These are phyloP conservation scores for Leishmania tropica DNA, from an alignment of 208 protist genomes.

Conservation along the genomic window DNA sequence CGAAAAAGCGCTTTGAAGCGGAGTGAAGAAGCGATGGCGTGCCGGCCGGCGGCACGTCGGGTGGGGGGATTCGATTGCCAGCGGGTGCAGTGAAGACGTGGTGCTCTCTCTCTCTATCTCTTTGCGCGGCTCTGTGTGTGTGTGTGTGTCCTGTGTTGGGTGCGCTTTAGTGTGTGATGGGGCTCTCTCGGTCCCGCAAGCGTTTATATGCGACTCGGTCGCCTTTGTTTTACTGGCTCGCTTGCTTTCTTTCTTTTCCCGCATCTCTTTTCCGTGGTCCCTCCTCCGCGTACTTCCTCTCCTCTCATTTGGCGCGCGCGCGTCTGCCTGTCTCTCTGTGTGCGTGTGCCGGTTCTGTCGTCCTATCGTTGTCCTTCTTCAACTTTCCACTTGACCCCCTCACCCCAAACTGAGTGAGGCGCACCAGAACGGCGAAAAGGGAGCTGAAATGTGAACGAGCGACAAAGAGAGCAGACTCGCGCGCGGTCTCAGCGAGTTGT, in stretches of 20 bases:
- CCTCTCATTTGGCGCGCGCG: neutral
- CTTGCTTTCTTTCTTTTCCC: too few species aligned
- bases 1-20: too few species aligned
- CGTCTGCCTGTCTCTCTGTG: neutral
- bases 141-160: neutral
- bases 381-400: neutral
- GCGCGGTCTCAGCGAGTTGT: too few species aligned
- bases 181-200: neutral
- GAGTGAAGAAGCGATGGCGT: neutral
- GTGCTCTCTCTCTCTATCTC: neutral
- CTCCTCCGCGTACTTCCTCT: too few species aligned
- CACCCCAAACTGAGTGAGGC: neutral
- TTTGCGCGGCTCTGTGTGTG: neutral
- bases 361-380: neutral
- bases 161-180: neutral
- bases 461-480: neutral
- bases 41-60: neutral
- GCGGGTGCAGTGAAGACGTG: neutral
- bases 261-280: neutral
- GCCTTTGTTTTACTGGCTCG: neutral
- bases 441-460: neutral
- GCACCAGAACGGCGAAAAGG: neutral
- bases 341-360: neutral
- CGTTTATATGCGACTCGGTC: neutral
- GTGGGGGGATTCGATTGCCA: neutral